Conservation (phyloP, 2,329 filamentous ascomycete species). For the Aspergillus sp. region DNA sequence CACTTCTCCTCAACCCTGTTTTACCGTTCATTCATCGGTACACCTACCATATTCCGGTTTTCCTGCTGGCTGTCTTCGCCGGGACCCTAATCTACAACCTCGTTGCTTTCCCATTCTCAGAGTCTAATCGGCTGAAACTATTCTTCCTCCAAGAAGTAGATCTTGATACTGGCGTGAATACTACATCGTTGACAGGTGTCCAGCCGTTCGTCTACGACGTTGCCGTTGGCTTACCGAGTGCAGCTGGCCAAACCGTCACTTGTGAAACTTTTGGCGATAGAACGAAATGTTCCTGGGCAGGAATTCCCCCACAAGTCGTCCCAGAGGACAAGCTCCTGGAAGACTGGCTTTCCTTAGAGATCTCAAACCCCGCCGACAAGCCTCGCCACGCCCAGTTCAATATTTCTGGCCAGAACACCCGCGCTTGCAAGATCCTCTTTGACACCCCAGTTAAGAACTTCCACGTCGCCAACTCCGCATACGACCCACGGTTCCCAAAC, state of each 20-base stretch:
- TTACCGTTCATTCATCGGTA: conserved; percentile 85
- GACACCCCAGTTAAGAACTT: conserved; percentile 67
- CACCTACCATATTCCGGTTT: conserved; percentile 75
- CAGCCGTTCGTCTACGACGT: conserved; percentile 67
- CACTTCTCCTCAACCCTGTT: conserved; percentile 72
- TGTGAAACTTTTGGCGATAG: conserved; percentile 51
- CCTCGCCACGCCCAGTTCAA: conserved; percentile 57
- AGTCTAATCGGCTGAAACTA: conserved; percentile 75
- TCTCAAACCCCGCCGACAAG: conserved; percentile 47
- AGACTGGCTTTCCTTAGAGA: conserved; percentile 69
- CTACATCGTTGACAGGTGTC: conserved; percentile 68
- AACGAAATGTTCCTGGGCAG: conserved; percentile 69
- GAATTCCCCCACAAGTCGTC: conserved; percentile 65
- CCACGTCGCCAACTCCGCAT: conserved; percentile 59
- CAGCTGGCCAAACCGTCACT: conserved; percentile 59
- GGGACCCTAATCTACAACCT: conserved; percentile 85
- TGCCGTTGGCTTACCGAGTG: conserved; percentile 68
- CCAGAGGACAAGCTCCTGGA: conserved; percentile 39
- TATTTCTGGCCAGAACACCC: conserved; percentile 72
- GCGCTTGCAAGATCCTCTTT: conserved; percentile 74
- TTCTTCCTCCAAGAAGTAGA: conserved; percentile 83
- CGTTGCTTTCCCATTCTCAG: conserved; percentile 82
- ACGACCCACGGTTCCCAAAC: conserved; percentile 65
- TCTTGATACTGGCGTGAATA: conserved; percentile 69
- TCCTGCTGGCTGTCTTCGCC: conserved; percentile 70